Conservation (phyloP, 495 filamentous ascomycete genomes). For the Tuber brumale region DNA sequence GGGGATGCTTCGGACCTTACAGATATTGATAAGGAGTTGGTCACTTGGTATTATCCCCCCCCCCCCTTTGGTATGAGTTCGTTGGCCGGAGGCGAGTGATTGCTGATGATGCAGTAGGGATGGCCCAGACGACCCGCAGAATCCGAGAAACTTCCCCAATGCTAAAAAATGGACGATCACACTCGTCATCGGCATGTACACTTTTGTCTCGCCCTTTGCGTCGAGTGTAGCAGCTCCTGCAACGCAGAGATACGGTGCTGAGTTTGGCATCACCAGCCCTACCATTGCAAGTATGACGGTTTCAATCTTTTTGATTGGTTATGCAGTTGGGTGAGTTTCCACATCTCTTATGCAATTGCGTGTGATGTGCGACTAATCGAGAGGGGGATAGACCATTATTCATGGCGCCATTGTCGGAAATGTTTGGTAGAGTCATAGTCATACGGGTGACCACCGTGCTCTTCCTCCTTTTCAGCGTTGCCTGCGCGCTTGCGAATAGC, state of each 20-base stretch:
- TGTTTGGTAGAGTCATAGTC: slow-evolving; percentile 56
- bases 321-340: slow-evolving; percentile 49
- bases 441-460: slow-evolving; percentile 51
- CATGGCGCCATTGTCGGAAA: slow-evolving; percentile 58
- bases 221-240: slow-evolving; percentile 70
- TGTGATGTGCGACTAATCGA: background rate
- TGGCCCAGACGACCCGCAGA: slow-evolving; percentile 42
- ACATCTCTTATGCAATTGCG: background rate
- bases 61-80: background rate
- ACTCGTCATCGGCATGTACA: slow-evolving; percentile 50
- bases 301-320: slow-evolving; percentile 70
- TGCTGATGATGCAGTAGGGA: slow-evolving; percentile 24
- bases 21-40: slow-evolving; percentile 36
- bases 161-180: slow-evolving; percentile 46
- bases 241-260: slow-evolving; percentile 50
- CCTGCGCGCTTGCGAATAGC: slow-evolving; percentile 53
- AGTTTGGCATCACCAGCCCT: slow-evolving; percentile 54
- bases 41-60: slow-evolving; percentile 30
- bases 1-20: slow-evolving; percentile 36
- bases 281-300: slow-evolving; percentile 51
- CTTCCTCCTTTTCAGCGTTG: slow-evolving; percentile 55
- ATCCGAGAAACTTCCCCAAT: slow-evolving; percentile 47
- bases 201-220: slow-evolving; percentile 62
- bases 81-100: background rate
- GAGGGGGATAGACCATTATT: slow-evolving; percentile 46